A percentile compares a stretch with the other conserved stretches of the same genome.
Evolutionary conservation across 495 filamentous ascomycete species (phyloP).

Genomic region (Hypoxylon subgilvum): DNA sequence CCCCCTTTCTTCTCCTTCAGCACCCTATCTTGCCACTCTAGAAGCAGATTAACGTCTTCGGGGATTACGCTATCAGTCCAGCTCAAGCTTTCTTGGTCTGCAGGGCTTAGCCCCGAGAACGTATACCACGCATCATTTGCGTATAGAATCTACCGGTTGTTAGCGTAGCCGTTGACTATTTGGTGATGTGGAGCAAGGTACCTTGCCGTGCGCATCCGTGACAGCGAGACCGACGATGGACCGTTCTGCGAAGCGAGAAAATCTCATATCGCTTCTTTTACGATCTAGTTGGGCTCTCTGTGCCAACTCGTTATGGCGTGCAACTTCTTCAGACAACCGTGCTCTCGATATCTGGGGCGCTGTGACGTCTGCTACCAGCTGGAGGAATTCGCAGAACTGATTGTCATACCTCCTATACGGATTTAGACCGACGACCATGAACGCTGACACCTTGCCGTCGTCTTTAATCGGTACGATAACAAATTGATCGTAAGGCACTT

Average conservation of each 20-base stretch:
- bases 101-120: conserved; percentile 22
- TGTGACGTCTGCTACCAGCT: conserved; percentile 17
- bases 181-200: not conserved
- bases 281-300: conserved; percentile 27
- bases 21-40: conserved; percentile 25
- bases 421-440: conserved; percentile 54
- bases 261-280: conserved; percentile 31
- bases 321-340: conserved; percentile 28
- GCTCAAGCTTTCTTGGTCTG: conserved; percentile 15
- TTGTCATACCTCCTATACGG: conserved; percentile 50
- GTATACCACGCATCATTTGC: conserved; percentile 37
- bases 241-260: conserved; percentile 32
- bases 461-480: conserved; percentile 47
- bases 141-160: conserved; percentile 20
- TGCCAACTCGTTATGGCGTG: conserved; percentile 28
- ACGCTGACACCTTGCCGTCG: conserved; percentile 45
- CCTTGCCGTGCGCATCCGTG: conserved; percentile 22
- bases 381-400: conserved; percentile 40
- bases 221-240: conserved; percentile 33
- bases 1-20: conserved; percentile 29
- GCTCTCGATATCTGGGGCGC: conserved; percentile 25
- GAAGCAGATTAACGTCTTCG: conserved; percentile 27
- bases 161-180: not conserved
- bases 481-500: conserved; percentile 42
- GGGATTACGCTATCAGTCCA: conserved; percentile 32